A percentile compares a stretch with the other conserved stretches of the same genome.
These are phyloP conservation scores for Podospora pseudoanserina DNA, from an alignment of 495 filamentous ascomycete genomes.

Conservation along the genomic window DNA sequence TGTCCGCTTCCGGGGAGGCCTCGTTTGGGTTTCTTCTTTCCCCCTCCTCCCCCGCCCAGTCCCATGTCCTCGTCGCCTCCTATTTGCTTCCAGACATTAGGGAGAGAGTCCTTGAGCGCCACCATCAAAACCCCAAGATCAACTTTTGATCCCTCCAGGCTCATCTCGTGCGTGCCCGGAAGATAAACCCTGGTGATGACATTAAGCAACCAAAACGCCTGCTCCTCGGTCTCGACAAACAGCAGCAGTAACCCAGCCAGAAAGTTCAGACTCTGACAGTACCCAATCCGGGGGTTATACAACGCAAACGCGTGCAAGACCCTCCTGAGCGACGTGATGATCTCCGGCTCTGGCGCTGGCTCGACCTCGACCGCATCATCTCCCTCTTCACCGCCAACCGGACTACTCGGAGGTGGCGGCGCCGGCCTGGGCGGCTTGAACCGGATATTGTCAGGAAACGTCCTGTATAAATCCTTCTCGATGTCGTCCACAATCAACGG, in stretches of 20 bases:
- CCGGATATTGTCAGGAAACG: conserved; percentile 89
- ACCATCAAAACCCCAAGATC: conserved; percentile 94
- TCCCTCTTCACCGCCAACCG: neutral
- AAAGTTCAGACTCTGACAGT: conserved; percentile 97
- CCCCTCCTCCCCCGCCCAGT: conserved; percentile 28
- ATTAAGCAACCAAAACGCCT: conserved; percentile 90
- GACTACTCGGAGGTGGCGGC: neutral
- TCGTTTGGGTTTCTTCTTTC: conserved; percentile 42
- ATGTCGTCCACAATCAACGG: conserved; percentile 82
- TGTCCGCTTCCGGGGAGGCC: conserved; percentile 25
- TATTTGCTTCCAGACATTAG: conserved; percentile 83
- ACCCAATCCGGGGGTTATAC: conserved; percentile 84
- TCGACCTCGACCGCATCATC: conserved; percentile 12
- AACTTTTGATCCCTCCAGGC: conserved; percentile 87
- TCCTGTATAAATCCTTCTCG: conserved; percentile 90
- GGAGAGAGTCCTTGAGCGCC: conserved; percentile 75
- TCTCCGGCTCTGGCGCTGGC: conserved; percentile 61
- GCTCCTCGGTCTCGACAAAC: conserved; percentile 82
- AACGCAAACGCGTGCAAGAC: conserved; percentile 88
- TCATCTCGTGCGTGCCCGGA: conserved; percentile 88
- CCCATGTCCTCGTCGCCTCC: conserved; percentile 66
- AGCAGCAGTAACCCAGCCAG: conserved; percentile 92
- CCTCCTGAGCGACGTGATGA: conserved; percentile 75
- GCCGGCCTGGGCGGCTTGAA: conserved; percentile 63
- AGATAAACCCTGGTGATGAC: conserved; percentile 86